Evolutionary conservation across 345 rosid genomes (phyloP).

Genomic region (Aquilaria yunnanensis): DNA sequence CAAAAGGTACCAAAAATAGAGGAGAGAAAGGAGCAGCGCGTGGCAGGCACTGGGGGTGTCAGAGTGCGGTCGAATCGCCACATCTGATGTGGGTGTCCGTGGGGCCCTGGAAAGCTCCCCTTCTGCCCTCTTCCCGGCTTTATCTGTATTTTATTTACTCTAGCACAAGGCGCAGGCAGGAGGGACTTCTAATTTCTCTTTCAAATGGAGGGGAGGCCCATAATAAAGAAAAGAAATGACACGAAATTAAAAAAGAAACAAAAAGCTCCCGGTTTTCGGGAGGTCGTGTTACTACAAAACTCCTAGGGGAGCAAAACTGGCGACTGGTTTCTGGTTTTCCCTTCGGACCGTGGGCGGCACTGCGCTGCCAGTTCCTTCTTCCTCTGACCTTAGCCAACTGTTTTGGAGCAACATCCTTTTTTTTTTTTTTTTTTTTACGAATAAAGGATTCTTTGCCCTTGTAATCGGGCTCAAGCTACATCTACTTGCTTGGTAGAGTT

Average conservation of each 20-base stretch:
- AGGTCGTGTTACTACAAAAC: constrained; percentile 7
- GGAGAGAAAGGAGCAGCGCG: constrained; percentile 36
- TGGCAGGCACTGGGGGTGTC: constrained; percentile 45
- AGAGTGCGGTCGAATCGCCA: constrained; percentile 93
- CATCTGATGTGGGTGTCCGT: constrained; percentile 25
- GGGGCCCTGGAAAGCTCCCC: constrained; percentile 14
- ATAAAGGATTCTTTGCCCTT: no score
- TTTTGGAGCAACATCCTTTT: constrained; percentile 17
- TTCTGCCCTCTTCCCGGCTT: constrained; percentile 9
- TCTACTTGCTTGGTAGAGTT: no score
- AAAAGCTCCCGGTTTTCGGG: constrained; percentile 67
- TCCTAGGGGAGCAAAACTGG: constrained; percentile 15
- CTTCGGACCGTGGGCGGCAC: background rate
- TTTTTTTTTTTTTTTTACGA: background rate
- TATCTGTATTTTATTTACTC: background rate
- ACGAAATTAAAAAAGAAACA: background rate
- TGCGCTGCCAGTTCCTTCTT: background rate
- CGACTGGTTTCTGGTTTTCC: constrained; percentile 24
- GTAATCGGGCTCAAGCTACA: no score
- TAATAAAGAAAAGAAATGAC: background rate
- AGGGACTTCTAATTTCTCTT: no score
- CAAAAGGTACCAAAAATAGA: constrained; percentile 21
- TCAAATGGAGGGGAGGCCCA: no score
- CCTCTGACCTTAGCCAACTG: constrained; percentile 25
- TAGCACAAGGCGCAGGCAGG: no score